These are phyloP conservation scores for Rubus parviflorus DNA, from an alignment of 306 rosid genomes.

Conservation along the genomic window DNA sequence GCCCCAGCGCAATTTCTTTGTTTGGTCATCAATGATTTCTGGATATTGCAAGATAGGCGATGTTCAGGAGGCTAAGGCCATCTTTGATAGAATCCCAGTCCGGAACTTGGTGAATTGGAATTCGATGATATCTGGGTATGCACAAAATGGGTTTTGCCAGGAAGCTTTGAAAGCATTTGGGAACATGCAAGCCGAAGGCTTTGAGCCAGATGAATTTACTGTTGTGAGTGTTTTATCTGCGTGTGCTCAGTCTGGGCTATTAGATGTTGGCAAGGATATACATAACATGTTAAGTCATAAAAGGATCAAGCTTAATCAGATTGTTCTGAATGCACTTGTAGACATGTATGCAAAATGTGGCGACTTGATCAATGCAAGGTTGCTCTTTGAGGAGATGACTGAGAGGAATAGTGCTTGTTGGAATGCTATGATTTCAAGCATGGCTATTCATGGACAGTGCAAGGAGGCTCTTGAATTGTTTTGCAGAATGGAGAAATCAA, in stretches of 20 bases:
- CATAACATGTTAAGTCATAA: constrained; percentile 42
- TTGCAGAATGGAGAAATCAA: constrained; percentile 48
- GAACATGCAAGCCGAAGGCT: constrained; percentile 50
- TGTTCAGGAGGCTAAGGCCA: constrained; percentile 43
- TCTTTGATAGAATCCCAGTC: constrained; percentile 40
- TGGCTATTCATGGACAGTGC: constrained; percentile 60
- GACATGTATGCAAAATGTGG: constrained; percentile 85
- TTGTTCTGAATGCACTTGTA: constrained; percentile 61
- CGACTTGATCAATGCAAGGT: constrained; percentile 53
- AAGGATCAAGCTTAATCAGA: constrained; percentile 39
- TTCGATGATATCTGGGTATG: constrained; percentile 73
- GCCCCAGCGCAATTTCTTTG: constrained; percentile 58
- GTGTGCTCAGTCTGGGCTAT: constrained; percentile 60
- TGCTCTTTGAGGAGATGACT: constrained; percentile 47
- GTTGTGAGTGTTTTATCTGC: constrained; percentile 63
- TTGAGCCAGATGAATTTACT: constrained; percentile 54
- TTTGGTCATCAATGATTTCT: constrained; percentile 68
- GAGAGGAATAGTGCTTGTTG: constrained; percentile 57
- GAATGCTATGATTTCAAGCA: constrained; percentile 70
- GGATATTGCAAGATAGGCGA: constrained; percentile 68
- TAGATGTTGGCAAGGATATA: constrained; percentile 52
- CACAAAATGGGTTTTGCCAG: constrained; percentile 54
- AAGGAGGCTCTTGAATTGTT: constrained; percentile 55
- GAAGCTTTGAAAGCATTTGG: constrained; percentile 54
- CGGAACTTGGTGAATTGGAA: constrained; percentile 73